Percentiles rank a stretch among this genome's conserved stretches.
phyloP scores from a whole-genome alignment of 352 stramenopile genomes.

The Phytopythium mirpurense region DNA sequence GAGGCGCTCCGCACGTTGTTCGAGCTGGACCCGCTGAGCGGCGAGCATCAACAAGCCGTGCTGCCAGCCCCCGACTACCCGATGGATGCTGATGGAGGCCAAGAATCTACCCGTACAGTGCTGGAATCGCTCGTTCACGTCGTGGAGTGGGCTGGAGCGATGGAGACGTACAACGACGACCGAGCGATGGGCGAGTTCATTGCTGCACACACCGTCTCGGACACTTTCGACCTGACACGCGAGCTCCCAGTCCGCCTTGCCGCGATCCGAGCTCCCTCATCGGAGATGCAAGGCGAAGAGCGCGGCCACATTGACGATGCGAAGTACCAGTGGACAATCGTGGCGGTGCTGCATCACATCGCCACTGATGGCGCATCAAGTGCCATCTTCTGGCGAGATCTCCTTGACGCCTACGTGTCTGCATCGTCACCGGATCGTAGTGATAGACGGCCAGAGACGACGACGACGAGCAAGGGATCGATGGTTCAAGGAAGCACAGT shows the following conservation, averaged over 20 bases:
- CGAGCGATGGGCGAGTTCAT: conserved; percentile 16
- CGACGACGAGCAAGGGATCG: too few relatives aligned
- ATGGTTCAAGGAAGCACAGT: neutral
- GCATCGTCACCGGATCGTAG: neutral
- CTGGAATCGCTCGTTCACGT: conserved; percentile 6
- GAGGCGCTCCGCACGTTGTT: conserved; percentile 45
- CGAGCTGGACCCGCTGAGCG: conserved; percentile 16
- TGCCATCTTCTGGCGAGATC: conserved; percentile 40
- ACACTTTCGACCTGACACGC: conserved; percentile 30
- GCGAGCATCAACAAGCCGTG: conserved; percentile 29
- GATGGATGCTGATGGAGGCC: neutral
- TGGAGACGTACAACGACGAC: neutral
- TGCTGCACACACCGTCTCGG: conserved; percentile 6
- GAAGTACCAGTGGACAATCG: conserved; percentile 13
- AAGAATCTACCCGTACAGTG: too few relatives aligned
- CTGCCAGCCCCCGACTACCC: conserved; percentile 14
- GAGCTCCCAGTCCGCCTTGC: conserved; percentile 36
- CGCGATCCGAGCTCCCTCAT: conserved; percentile 9
- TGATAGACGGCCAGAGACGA: neutral
- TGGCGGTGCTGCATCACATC: conserved; percentile 49
- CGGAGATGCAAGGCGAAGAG: neutral
- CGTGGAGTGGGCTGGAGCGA: conserved; percentile 1
- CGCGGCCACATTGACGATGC: neutral
- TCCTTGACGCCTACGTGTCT: conserved; percentile 20
- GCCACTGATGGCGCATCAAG: conserved; percentile 43